Conservation (phyloP, 148 eudicot species). For the Fagopyrum homotropicum region DNA sequence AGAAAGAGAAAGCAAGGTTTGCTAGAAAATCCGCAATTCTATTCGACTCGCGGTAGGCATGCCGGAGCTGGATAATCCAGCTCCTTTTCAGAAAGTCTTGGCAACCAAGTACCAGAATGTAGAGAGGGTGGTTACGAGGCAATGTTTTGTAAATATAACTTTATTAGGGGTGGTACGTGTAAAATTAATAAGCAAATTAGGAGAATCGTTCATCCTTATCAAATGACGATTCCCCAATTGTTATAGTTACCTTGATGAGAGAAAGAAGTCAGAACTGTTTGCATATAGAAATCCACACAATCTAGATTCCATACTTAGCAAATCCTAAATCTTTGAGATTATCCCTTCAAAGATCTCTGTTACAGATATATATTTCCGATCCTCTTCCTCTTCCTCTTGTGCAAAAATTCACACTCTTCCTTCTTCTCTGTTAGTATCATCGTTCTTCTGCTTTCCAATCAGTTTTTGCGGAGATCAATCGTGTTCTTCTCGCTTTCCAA, state of each 20-base stretch:
- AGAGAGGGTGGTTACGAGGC: too few species aligned
- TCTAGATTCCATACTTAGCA: background rate
- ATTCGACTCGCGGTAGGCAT: too few species aligned
- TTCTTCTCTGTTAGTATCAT: background rate
- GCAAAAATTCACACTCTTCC: background rate
- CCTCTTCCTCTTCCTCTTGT: background rate
- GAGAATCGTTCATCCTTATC: too few species aligned
- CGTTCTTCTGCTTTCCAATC: background rate
- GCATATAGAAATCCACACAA: background rate
- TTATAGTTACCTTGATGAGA: background rate
- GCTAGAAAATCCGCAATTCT: too few species aligned
- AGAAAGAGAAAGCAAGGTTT: too few species aligned
- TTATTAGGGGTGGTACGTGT: too few species aligned
- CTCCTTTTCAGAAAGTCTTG: too few species aligned
- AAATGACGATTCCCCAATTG: background rate
- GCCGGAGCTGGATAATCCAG: too few species aligned
- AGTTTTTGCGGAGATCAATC: background rate
- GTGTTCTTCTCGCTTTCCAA: background rate
- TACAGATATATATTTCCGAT: background rate
- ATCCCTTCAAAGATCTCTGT: background rate
- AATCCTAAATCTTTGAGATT: background rate
- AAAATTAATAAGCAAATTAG: too few species aligned
- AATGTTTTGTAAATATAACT: too few species aligned
- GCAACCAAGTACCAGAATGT: too few species aligned
- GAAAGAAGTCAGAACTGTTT: background rate